These are phyloP conservation scores for Oryza brachyantha DNA, from an alignment of 176 grass and related monocot species.

Conservation along the genomic window DNA sequence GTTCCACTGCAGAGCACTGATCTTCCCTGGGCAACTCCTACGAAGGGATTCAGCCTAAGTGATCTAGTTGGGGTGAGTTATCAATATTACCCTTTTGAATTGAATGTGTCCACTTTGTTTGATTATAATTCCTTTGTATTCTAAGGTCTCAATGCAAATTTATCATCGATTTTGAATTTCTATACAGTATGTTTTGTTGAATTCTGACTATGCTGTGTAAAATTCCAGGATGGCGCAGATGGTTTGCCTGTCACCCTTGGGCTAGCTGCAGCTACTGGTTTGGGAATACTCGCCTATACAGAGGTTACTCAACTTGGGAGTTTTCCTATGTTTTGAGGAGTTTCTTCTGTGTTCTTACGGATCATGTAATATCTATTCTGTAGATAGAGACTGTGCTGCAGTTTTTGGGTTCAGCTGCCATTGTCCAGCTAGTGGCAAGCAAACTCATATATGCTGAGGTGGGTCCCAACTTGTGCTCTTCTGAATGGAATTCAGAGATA, in stretches of 20 bases:
- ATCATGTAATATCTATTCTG: slow-evolving; percentile 21
- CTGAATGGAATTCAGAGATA: neutral
- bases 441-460: slow-evolving; percentile 85
- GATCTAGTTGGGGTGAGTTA: slow-evolving; percentile 73
- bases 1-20: slow-evolving; percentile 71
- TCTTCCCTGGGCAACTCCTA: slow-evolving; percentile 79
- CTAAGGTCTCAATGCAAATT: neutral
- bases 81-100: neutral
- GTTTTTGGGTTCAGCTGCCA: slow-evolving; percentile 83
- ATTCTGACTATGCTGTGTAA: slow-evolving; percentile 20
- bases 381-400: slow-evolving; percentile 97
- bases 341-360: slow-evolving; percentile 11
- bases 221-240: slow-evolving; percentile 58
- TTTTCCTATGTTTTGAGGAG: neutral
- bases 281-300: slow-evolving; percentile 74
- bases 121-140: neutral
- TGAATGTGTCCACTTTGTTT: neutral
- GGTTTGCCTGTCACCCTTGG: slow-evolving; percentile 76
- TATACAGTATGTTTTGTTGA: neutral
- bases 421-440: slow-evolving; percentile 70
- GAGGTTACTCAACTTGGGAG: slow-evolving; percentile 46
- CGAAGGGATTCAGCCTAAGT: slow-evolving; percentile 59
- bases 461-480: slow-evolving; percentile 24
- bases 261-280: slow-evolving; percentile 81
- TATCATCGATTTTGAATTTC: slow-evolving; percentile 2